These are phyloP conservation scores for Halophytophthora batemanensis DNA, from an alignment of 352 stramenopile genomes.

Conservation along the genomic window DNA sequence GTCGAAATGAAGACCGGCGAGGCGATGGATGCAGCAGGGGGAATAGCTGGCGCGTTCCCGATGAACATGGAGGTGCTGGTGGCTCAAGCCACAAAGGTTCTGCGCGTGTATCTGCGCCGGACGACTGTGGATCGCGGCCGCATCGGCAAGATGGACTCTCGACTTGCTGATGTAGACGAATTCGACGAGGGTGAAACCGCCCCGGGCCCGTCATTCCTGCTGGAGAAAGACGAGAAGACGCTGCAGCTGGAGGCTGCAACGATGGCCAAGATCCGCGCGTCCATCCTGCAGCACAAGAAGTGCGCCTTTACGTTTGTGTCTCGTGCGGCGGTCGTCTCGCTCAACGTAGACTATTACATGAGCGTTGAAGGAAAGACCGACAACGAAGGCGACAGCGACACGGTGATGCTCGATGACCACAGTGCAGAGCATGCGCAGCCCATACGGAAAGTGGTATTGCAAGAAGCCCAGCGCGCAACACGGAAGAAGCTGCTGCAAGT, in stretches of 20 bases:
- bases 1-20: conserved; percentile 16
- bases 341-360: conserved; percentile 42
- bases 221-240: conserved; percentile 87
- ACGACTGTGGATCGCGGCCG: conserved; percentile 48
- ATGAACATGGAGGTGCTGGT: conserved; percentile 67
- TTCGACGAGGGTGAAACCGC: conserved; percentile 53
- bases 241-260: conserved; percentile 69
- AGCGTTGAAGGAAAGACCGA: conserved; percentile 15
- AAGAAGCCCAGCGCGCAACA: conserved; percentile 45
- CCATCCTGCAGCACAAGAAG: conserved; percentile 74
- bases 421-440: conserved; percentile 21
- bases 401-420: conserved; percentile 4
- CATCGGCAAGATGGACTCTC: conserved; percentile 53
- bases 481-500: conserved; percentile 55
- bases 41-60: conserved; percentile 16
- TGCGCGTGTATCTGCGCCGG: conserved; percentile 63
- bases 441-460: conserved; percentile 45
- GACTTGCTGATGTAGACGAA: conserved; percentile 60
- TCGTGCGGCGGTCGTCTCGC: conserved; percentile 44
- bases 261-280: conserved; percentile 53
- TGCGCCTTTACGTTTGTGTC: conserved; percentile 75
- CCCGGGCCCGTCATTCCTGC: conserved; percentile 38
- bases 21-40: neutral
- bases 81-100: conserved; percentile 37
- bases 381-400: conserved; percentile 12